A percentile compares a stretch with the other conserved stretches of the same genome.
Evolutionary conservation across 139 green algal genomes (phyloP).

Genomic region (Monoraphidium neglectum): DNA sequence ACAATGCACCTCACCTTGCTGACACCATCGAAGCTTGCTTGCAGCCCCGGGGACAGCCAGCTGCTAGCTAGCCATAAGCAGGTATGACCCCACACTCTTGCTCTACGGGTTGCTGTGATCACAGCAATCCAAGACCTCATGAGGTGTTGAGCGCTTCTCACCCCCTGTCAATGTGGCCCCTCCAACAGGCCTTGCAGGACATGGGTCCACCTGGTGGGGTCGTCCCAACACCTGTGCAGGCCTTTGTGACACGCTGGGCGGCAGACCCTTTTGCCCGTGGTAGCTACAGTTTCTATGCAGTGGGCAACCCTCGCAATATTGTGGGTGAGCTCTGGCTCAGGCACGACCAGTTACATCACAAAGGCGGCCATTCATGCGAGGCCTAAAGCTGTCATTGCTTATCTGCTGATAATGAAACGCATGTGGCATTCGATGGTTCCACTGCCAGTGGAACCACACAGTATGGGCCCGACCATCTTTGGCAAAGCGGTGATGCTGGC

Average conservation of each 20-base stretch:
- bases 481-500: background rate
- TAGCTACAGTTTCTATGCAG: constrained; percentile 67
- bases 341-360: background rate
- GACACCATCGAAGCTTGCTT: too few species aligned
- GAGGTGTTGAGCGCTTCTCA: too few species aligned
- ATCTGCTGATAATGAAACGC: background rate
- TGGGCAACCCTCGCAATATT: constrained; percentile 58
- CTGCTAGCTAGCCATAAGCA: too few species aligned
- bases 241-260: constrained; percentile 45
- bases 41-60: too few species aligned
- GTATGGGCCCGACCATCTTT: background rate
- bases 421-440: background rate
- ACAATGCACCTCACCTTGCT: too few species aligned
- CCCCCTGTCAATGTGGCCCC: too few species aligned
- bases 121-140: background rate
- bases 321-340: constrained; percentile 19
- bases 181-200: constrained; percentile 18
- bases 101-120: background rate
- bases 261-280: constrained; percentile 38
- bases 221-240: constrained; percentile 28
- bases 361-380: too few species aligned
- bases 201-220: constrained; percentile 24
- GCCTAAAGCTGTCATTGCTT: background rate
- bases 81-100: too few species aligned
- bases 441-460: background rate